Conservation (phyloP, 768 basidiomycete species). For the Rhizopogon vinicolor region DNA sequence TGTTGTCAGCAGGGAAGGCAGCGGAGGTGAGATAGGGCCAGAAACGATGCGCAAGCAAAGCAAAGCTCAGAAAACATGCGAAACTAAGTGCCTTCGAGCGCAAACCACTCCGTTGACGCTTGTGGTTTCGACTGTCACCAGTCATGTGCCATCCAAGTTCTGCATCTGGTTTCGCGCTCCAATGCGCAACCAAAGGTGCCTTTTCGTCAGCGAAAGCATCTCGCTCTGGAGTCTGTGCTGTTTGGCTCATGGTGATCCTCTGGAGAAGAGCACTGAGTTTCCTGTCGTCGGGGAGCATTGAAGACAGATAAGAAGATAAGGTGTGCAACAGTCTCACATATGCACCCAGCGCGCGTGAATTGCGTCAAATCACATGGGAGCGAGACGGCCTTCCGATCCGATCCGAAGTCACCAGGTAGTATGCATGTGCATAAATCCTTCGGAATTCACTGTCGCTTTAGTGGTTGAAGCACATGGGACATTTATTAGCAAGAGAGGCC, state of each 20-base stretch:
- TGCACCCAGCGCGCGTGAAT: neutral
- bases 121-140: neutral
- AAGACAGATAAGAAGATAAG: slow-evolving; percentile 1
- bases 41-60: slow-evolving; percentile 1
- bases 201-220: slow-evolving; percentile 2
- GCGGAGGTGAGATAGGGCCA: neutral
- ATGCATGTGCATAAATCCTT: neutral
- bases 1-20: neutral
- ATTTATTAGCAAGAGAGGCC: neutral
- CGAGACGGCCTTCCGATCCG: neutral
- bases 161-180: slow-evolving; percentile 4
- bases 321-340: neutral
- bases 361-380: neutral
- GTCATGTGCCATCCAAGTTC: slow-evolving; percentile 1
- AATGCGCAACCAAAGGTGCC: neutral
- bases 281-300: slow-evolving; percentile 6
- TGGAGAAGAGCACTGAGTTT: slow-evolving; percentile 5
- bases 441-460: neutral
- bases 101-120: neutral
- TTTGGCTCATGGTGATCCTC: slow-evolving; percentile 1
- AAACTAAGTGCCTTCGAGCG: neutral
- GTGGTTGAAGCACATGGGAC: neutral
- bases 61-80: slow-evolving; percentile 7
- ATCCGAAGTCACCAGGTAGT: neutral
- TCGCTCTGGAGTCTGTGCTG: neutral